Percentiles rank a stretch among this genome's conserved stretches.
Evolutionary conservation across 140 eudicot genomes (phyloP).

Genomic region (Stevia rebaudiana): DNA sequence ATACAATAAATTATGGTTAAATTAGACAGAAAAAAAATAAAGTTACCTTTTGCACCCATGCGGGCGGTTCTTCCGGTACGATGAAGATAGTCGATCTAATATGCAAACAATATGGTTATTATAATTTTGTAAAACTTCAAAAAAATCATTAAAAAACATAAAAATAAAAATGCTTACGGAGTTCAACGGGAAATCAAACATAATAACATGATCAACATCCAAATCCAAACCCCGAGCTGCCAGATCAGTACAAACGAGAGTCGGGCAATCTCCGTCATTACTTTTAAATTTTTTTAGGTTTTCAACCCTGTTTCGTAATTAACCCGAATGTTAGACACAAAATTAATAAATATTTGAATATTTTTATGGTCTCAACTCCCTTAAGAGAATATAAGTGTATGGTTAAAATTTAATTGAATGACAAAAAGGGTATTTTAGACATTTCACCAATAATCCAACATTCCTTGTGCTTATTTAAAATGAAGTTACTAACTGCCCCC

Average conservation of each 20-base stretch:
- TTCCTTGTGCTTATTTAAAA: background rate
- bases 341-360: background rate
- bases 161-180: constrained; percentile 46
- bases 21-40: background rate
- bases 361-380: background rate
- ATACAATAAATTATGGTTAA: background rate
- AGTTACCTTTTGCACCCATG: constrained; percentile 95
- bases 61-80: constrained; percentile 98
- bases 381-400: background rate
- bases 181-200: constrained; percentile 85
- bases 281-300: constrained; percentile 75
- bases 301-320: constrained; percentile 59
- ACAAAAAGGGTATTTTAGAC: background rate
- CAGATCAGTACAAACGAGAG: constrained; percentile 89
- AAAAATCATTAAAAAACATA: background rate
- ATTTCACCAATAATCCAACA: background rate
- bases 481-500: background rate
- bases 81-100: constrained; percentile 90
- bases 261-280: constrained; percentile 94
- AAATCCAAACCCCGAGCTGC: constrained; percentile 96
- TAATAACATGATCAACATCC: constrained; percentile 96
- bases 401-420: background rate
- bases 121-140: background rate
- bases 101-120: constrained; percentile 6
- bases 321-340: background rate